A percentile compares a stretch with the other conserved stretches of the same genome.
These are phyloP conservation scores for Suhomyces tanzawaensis DNA, from an alignment of 805 yeast genomes.

Conservation along the genomic window DNA sequence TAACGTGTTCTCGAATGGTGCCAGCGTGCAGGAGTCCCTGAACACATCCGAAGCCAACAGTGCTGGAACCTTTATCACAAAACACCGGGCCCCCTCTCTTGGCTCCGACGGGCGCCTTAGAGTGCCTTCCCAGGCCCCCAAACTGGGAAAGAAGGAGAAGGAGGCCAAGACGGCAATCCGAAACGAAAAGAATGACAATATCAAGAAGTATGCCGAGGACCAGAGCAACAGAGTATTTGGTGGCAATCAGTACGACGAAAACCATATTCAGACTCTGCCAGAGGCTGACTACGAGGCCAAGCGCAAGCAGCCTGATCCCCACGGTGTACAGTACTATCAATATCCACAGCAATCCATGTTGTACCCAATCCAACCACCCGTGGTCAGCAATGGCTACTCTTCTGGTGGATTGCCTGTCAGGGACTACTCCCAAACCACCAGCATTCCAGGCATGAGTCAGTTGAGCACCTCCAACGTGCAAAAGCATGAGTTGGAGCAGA, in stretches of 20 bases:
- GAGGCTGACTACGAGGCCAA: conserved; percentile 2
- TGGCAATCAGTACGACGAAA: conserved; percentile 2
- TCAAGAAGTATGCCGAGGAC: conserved; percentile 16
- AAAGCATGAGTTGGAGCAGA: conserved; percentile 4
- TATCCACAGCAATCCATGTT: conserved; percentile 20
- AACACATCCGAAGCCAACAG: conserved; percentile 7
- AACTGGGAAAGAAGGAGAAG: not conserved
- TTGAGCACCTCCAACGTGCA: conserved; percentile 8
- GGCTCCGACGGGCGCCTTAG: too few relatives aligned
- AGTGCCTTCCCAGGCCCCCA: not conserved
- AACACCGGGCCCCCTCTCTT: too few relatives aligned
- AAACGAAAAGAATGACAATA: conserved; percentile 4
- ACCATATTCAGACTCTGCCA: not conserved
- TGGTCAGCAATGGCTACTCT: too few relatives aligned
- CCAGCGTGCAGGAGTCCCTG: conserved; percentile 6
- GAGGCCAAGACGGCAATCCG: conserved; percentile 1
- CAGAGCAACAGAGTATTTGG: conserved; percentile 21
- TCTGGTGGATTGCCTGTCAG: too few relatives aligned
- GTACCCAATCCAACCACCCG: too few relatives aligned
- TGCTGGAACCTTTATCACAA: conserved; percentile 6
- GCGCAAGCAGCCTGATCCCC: conserved; percentile 1
- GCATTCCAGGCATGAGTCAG: not conserved
- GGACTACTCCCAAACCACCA: too few relatives aligned
- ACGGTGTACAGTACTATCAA: conserved; percentile 18
- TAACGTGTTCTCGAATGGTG: conserved; percentile 9